phyloP scores from a whole-genome alignment of 805 yeast species.

The Huiozyma sinensis region DNA sequence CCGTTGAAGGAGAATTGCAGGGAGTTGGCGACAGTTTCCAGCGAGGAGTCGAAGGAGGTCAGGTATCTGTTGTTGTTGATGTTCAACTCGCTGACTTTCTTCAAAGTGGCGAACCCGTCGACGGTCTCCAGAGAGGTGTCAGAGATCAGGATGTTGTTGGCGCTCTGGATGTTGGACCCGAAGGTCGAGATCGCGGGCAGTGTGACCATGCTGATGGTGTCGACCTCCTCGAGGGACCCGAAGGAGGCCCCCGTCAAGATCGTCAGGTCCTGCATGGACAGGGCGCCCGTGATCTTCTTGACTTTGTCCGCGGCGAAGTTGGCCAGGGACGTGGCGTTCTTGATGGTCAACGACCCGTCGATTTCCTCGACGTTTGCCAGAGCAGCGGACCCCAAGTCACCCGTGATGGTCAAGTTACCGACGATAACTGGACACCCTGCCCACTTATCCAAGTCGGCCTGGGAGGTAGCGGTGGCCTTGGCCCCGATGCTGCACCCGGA shows the following conservation, averaged over 20 bases:
- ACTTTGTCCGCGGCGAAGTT: conserved; percentile 71
- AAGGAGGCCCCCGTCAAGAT: conserved; percentile 56
- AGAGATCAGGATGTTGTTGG: conserved; percentile 57
- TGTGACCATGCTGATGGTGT: conserved; percentile 68
- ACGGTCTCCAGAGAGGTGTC: conserved; percentile 63
- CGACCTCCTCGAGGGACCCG: conserved; percentile 73
- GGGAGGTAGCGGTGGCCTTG: conserved; percentile 63
- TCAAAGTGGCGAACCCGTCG: conserved; percentile 46
- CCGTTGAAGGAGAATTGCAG: conserved; percentile 82
- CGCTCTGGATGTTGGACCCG: conserved; percentile 64
- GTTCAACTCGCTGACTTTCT: conserved; percentile 46
- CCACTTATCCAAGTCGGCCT: conserved; percentile 64
- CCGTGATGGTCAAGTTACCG: conserved; percentile 67
- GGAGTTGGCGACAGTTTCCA: conserved; percentile 61
- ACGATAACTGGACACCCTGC: conserved; percentile 67
- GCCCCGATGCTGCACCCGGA: conserved; percentile 56
- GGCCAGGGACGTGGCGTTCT: conserved; percentile 52
- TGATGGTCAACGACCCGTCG: conserved; percentile 62
- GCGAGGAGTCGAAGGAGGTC: conserved; percentile 57
- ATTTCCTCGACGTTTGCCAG: conserved; percentile 68
- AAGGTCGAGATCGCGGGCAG: conserved; percentile 72
- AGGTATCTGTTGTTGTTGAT: conserved; percentile 86
- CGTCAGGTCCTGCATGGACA: conserved; percentile 54
- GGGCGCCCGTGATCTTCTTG: conserved; percentile 60
- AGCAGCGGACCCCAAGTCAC: conserved; percentile 51